Evolutionary conservation across 768 basidiomycete species (phyloP), one percentile per base, ranked within the genome.

Genomic region (Pisolithus microcarpus): DNA sequence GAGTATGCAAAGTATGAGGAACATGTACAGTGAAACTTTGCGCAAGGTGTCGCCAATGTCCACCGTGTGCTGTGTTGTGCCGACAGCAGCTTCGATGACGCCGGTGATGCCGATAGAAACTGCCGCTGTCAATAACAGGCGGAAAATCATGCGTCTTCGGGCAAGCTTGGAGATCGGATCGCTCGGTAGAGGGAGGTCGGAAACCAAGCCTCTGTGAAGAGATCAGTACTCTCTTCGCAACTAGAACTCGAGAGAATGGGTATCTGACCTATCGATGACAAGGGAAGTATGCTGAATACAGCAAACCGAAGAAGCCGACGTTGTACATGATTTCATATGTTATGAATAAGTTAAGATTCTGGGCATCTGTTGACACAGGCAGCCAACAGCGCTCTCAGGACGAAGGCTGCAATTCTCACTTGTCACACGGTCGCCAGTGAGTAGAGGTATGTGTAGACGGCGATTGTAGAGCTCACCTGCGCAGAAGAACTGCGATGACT

Each of bases 271-370:
- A 43, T 70, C 67, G 10, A 67, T 48, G 15, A 66, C 66, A 9
- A 70, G 61, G 18, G 55, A n/a, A 62, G 49, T 70, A 68, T 16
- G 67, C 61, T 11, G 64, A 69, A 46, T 66, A 70, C 7, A 70
- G 44, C 38, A 70, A 46, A 54, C 63, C 65, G 23, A 66, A 70
- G 63, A 70, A 68, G 39, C 68, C 69, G 16, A 64, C 59, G 42
- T 63, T 68, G 53, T 70, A 71, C 18, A 70, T 30, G 49, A 69
- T 52, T 49, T 62, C 56, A 46, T 60, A 61, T n/a, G 68, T 54
- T 46, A 68, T 53, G 26, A 67, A 45, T 31, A 61, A 28, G 21
- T 56, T 48, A 28, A 60, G 19, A 23, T 64, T 52, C 46, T 67
- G 31, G 5, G 57, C 63, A 2, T 58, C 63, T 5, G 51, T 48